Evolutionary conservation across 2,329 filamentous ascomycete species (phyloP).

Genomic region (Ascochyta rabiei): DNA sequence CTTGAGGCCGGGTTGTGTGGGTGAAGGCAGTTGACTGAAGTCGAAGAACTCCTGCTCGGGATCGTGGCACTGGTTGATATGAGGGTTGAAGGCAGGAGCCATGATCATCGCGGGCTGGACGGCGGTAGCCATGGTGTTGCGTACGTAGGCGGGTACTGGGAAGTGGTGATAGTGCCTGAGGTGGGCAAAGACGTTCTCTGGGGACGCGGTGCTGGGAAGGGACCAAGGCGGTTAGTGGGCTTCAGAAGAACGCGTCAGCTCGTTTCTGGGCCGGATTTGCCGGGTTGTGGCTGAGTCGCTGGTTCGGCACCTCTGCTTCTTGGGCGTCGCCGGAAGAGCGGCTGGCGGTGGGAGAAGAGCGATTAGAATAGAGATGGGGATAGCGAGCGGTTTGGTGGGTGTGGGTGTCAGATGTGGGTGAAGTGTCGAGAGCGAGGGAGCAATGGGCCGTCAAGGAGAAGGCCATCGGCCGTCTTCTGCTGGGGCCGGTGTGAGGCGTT

Average conservation of each 20-base stretch:
- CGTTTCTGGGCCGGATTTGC: constrained; percentile 40
- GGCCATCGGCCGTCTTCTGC: constrained; percentile 30
- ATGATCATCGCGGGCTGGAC: constrained; percentile 46
- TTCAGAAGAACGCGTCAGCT: constrained; percentile 45
- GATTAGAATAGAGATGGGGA: constrained; percentile 9
- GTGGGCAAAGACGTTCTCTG: constrained; percentile 34
- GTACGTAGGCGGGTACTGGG: constrained; percentile 21
- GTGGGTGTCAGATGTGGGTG: neutral
- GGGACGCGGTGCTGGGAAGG: constrained; percentile 28
- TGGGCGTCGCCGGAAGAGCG: neutral
- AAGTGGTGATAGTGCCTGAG: constrained; percentile 25
- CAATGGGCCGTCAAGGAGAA: constrained; percentile 7
- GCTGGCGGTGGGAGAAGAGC: neutral
- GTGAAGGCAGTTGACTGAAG: constrained; percentile 67
- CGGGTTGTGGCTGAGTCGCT: constrained; percentile 40
- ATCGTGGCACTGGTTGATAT: constrained; percentile 47
- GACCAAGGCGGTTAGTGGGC: constrained; percentile 39
- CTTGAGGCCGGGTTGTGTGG: constrained; percentile 61
- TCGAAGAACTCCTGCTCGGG: constrained; percentile 52
- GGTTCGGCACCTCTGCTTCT: neutral
- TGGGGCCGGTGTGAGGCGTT: constrained; percentile 33
- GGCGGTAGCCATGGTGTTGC: constrained; percentile 43
- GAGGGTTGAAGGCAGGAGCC: constrained; percentile 41
- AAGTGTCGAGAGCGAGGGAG: constrained; percentile 14
- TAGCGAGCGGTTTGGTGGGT: constrained; percentile 12